Evolutionary conservation across 2,329 filamentous ascomycete species (phyloP).

Genomic region (Myriosclerotinia scirpicola): DNA sequence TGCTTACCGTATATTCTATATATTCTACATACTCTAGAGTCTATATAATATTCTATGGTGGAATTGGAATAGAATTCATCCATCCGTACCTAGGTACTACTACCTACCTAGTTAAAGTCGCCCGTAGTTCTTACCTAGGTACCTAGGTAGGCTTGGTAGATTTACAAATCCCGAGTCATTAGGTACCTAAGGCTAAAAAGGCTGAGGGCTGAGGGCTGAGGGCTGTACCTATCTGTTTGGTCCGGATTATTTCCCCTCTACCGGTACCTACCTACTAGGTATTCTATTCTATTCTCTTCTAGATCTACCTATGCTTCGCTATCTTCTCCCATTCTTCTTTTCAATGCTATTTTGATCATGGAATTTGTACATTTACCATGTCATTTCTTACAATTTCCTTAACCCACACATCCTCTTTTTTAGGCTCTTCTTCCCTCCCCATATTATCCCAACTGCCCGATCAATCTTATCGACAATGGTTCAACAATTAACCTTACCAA

Average conservation of each 20-base stretch:
- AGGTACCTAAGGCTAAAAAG: too few relatives aligned
- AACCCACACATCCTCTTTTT: neutral
- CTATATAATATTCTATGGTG: too few relatives aligned
- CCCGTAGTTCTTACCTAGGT: too few relatives aligned
- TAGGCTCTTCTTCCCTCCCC: neutral
- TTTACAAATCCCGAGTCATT: too few relatives aligned
- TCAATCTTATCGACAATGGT: constrained; percentile 9
- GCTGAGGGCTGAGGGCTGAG: too few relatives aligned
- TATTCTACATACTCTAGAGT: too few relatives aligned
- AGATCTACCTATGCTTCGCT: neutral
- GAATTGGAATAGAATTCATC: too few relatives aligned
- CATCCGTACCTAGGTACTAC: too few relatives aligned
- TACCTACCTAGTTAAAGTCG: too few relatives aligned
- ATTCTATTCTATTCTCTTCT: neutral
- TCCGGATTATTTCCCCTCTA: neutral
- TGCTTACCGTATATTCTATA: neutral
- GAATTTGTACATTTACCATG: neutral
- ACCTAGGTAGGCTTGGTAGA: too few relatives aligned
- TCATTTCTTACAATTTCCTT: neutral
- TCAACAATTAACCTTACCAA: constrained; percentile 27
- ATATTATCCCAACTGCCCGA: neutral
- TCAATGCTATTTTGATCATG: neutral
- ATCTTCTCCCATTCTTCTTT: neutral
- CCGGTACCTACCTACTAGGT: neutral
- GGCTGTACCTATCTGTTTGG: neutral